Conservation (phyloP, 192 early-diverging fungal genomes). For the Spizellomyces punctatus region DNA sequence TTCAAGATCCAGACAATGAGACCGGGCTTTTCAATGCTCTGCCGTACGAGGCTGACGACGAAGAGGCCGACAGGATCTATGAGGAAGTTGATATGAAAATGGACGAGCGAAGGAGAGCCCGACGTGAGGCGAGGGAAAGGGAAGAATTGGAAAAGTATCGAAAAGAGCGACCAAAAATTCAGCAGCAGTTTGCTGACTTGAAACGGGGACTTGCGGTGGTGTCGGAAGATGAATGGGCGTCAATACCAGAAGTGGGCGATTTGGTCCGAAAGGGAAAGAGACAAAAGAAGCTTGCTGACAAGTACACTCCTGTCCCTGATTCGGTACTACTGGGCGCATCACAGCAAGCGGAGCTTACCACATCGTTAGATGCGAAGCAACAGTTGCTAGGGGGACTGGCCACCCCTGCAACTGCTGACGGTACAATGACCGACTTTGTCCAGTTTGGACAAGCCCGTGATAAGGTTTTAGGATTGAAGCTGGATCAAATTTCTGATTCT, state of each 20-base stretch:
- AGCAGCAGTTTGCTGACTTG: slow-evolving; percentile 86
- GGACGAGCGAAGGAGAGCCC: slow-evolving; percentile 78
- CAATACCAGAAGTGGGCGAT: slow-evolving; percentile 82
- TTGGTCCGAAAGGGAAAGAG: slow-evolving; percentile 74
- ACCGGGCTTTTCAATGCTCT: slow-evolving; percentile 82
- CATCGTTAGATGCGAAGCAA: slow-evolving; percentile 65
- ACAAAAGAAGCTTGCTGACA: slow-evolving; percentile 48
- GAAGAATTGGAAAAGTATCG: slow-evolving; percentile 68
- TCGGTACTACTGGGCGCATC: slow-evolving; percentile 68
- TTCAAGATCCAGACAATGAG: slow-evolving; percentile 93
- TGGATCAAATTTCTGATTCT: slow-evolving; percentile 91
- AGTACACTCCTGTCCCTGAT: slow-evolving; percentile 58
- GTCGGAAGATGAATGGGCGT: slow-evolving; percentile 85
- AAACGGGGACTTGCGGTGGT: slow-evolving; percentile 81
- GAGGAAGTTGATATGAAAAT: slow-evolving; percentile 86
- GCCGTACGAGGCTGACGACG: slow-evolving; percentile 95
- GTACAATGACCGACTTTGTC: slow-evolving; percentile 82
- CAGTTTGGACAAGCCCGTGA: slow-evolving; percentile 93
- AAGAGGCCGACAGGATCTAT: slow-evolving; percentile 95
- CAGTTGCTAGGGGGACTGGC: slow-evolving; percentile 62
- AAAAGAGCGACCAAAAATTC: slow-evolving; percentile 77
- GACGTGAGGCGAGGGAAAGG: slow-evolving; percentile 75
- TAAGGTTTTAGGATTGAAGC: slow-evolving; percentile 85
- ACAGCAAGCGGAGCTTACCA: slow-evolving; percentile 51
- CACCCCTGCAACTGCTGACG: slow-evolving; percentile 53